phyloP scores from a whole-genome alignment of 2,329 filamentous ascomycete species.

The Sclerotinia borealis region DNA sequence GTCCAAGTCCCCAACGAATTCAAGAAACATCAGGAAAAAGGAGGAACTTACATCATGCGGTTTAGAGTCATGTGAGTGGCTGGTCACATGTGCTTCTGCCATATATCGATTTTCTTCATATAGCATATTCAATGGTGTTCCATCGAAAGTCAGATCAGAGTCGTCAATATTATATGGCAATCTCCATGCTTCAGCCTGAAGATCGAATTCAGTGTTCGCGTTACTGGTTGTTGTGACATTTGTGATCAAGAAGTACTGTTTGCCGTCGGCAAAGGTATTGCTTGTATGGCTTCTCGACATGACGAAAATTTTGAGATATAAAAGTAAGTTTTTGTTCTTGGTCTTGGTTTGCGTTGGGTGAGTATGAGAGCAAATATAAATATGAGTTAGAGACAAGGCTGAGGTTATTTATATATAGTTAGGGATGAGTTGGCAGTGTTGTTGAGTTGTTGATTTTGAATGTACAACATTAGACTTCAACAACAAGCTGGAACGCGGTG shows the following conservation, averaged over 20 bases:
- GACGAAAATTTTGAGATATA: background rate
- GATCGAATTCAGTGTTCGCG: conserved; percentile 16
- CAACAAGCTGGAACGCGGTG: background rate
- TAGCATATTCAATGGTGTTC: conserved; percentile 29
- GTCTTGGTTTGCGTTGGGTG: background rate
- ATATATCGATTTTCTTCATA: conserved; percentile 27
- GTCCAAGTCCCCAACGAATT: background rate
- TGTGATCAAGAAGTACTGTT: conserved; percentile 20
- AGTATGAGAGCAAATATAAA: background rate
- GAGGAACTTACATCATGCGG: background rate
- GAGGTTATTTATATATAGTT: background rate
- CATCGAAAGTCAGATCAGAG: conserved; percentile 28
- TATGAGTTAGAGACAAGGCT: background rate
- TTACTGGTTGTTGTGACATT: conserved; percentile 2
- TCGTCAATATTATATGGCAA: conserved; percentile 28
- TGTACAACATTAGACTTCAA: conserved; percentile 6
- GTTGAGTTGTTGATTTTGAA: conserved; percentile 8
- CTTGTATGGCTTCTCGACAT: conserved; percentile 4
- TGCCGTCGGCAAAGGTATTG: background rate
- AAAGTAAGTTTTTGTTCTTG: background rate
- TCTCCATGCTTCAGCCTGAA: conserved; percentile 23
- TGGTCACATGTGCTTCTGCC: conserved; percentile 18
- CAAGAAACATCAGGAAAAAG: background rate
- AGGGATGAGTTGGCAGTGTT: conserved; percentile 7
- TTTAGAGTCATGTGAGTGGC: background rate